Base-by-base conservation (phyloP, 768 basidiomycete genomes). In the Boletus reticuloceps region DNA sequence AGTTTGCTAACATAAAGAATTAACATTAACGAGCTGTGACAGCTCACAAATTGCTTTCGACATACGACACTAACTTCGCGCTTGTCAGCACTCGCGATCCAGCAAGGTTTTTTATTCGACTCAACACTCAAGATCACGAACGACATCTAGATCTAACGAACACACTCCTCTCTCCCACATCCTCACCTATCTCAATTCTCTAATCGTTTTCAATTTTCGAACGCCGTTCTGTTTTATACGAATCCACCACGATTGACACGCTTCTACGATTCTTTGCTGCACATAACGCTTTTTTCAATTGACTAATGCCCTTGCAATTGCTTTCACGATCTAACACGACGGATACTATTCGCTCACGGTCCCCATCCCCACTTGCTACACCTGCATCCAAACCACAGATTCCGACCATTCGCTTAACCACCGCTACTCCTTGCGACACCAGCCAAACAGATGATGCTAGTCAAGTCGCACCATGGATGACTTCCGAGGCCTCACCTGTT, bases 361-460 rank as follows among this genome's bases (percentile, higher is more conserved):
- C 68, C 14, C 58, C 66, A 27, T 66, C 75, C 16, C 65, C 65
- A 22, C 32, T 71, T 20, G 44, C 63, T 47, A 71, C 71, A 13
- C 60, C 68, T 2, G 49, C 59, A 6, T 60, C 69, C 10, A 72
- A 72, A 44, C 56, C 68, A 8, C 69, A 69, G 31, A 60, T 77
- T 52, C 86, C 88, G 22, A 84, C 86, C 50, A 90, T 90, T 54
- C 79, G 86, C 42, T 80, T 90, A 63, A 82, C 83, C 59, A 77
- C 83, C 16, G 85, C 88, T 0, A 88, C 82, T 0, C 88, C 88
- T 4, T 82, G 81, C 13, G 78, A 81, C 7, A 59, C 75, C 5
- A 80, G 80, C 48, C 9, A 64, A 6, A 53, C 67, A 5, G 53
- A 37, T 66, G 74, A n/a, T 64, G 67, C 7, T 68, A 8, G 69